These are phyloP conservation scores for Trypanosoma vivax DNA, from an alignment of 208 protist species.

Conservation along the genomic window DNA sequence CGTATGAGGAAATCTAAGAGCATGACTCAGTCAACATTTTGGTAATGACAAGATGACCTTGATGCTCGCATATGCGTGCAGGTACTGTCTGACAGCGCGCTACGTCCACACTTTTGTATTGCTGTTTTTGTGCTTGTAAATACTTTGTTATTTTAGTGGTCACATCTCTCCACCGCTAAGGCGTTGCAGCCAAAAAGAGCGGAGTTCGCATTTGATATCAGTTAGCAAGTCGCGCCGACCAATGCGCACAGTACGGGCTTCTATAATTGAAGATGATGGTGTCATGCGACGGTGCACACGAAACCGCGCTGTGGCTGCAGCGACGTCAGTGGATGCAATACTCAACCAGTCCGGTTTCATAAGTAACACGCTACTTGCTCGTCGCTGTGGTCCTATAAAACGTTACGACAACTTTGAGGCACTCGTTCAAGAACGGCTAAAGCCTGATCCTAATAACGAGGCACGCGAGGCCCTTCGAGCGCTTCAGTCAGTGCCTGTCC, in stretches of 20 bases:
- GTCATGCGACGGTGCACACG: neutral
- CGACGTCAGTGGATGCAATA: constrained; percentile 25
- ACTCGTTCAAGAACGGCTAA: constrained; percentile 18
- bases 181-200: neutral
- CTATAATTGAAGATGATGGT: neutral
- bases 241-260: neutral
- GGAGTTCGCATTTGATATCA: too few relatives aligned
- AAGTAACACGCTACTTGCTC: neutral
- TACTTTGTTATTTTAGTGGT: neutral
- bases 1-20: too few relatives aligned
- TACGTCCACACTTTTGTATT: too few relatives aligned
- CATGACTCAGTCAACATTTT: too few relatives aligned
- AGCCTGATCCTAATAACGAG: constrained; percentile 26
- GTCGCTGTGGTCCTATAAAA: constrained; percentile 1
- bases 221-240: too few relatives aligned
- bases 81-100: too few relatives aligned
- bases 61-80: too few relatives aligned
- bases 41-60: too few relatives aligned
- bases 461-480: constrained; percentile 27
- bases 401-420: constrained; percentile 38
- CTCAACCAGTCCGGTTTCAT: constrained; percentile 25
- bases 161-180: neutral
- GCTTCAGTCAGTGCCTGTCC: constrained; percentile 27
- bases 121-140: too few relatives aligned
- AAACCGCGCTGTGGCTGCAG: constrained; percentile 62